Conservation (phyloP, 192 early-diverging fungal genomes). For the Podila epigama region DNA sequence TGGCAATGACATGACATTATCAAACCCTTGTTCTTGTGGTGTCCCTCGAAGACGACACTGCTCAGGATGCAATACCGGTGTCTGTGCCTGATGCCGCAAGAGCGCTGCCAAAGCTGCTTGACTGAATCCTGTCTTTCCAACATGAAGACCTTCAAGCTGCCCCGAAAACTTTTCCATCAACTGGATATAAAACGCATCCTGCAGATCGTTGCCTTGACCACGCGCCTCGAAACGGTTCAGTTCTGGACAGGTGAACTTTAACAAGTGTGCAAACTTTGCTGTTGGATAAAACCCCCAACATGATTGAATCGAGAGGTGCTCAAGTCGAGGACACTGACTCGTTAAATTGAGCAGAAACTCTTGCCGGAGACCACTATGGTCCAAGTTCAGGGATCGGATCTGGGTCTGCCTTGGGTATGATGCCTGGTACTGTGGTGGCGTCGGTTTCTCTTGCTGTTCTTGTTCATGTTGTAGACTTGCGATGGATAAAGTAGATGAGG, state of each 20-base stretch:
- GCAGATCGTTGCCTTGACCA: slow-evolving; percentile 32
- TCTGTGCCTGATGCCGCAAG: background rate
- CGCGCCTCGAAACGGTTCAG: slow-evolving; percentile 25
- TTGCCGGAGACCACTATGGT: slow-evolving; percentile 29
- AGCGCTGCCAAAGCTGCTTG: slow-evolving; percentile 13
- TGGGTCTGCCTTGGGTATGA: slow-evolving; percentile 1
- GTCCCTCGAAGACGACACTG: background rate
- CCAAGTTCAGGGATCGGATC: slow-evolving; percentile 13
- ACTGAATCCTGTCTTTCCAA: slow-evolving; percentile 36
- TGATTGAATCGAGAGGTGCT: slow-evolving; percentile 29
- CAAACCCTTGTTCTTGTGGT: too few species aligned
- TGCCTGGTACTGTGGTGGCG: background rate
- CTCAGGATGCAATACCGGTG: background rate
- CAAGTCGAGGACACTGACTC: slow-evolving; percentile 15
- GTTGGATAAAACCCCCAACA: slow-evolving; percentile 45
- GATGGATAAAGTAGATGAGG: background rate
- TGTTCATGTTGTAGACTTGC: background rate
- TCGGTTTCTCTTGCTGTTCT: background rate
- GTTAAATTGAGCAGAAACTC: slow-evolving; percentile 33
- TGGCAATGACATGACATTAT: too few species aligned
- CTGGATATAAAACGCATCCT: slow-evolving; percentile 42
- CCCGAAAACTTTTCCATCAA: slow-evolving; percentile 17
- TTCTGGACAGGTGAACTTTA: slow-evolving; percentile 15
- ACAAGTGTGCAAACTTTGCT: slow-evolving; percentile 15
- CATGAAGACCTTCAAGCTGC: slow-evolving; percentile 33